Percentiles rank a stretch among this genome's conserved stretches.
Conservation (phyloP, 2,329 filamentous ascomycete genomes). For the Ophiostoma pallidulum region DNA sequence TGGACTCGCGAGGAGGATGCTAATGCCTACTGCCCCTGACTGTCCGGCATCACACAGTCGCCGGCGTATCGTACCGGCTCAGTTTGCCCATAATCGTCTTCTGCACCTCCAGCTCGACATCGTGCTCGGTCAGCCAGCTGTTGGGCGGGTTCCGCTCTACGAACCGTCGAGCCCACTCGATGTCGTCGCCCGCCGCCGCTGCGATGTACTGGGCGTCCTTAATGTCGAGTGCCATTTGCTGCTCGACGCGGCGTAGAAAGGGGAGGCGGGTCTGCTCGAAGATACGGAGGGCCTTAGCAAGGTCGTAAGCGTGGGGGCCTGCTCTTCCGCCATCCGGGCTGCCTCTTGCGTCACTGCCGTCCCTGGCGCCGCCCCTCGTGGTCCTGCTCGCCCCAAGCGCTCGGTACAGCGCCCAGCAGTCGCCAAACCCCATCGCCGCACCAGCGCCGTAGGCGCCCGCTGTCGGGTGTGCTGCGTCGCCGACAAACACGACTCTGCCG, state of each 20-base stretch:
- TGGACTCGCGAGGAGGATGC: too few species aligned
- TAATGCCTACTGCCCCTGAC: too few species aligned
- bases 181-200: conserved; percentile 3
- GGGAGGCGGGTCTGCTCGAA: conserved; percentile 12
- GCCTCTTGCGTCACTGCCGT: too few species aligned
- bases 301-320: conserved; percentile 1
- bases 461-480: conserved; percentile 13
- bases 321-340: background rate
- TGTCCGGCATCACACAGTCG: too few species aligned
- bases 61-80: too few species aligned
- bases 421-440: conserved; percentile 8
- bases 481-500: conserved; percentile 12
- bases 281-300: conserved; percentile 11
- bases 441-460: conserved; percentile 12
- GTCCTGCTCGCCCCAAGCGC: background rate
- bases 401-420: conserved; percentile 12
- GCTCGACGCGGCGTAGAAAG: conserved; percentile 11
- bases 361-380: too few species aligned
- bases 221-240: conserved; percentile 7
- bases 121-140: conserved; percentile 14
- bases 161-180: conserved; percentile 8
- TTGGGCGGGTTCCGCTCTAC: conserved; percentile 10
- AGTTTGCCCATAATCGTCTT: too few species aligned
- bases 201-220: conserved; percentile 2
- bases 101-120: too few species aligned